A percentile compares a stretch with the other conserved stretches of the same genome.
These are phyloP conservation scores for Chrysosporium keratinophilum DNA, from an alignment of 2,329 filamentous ascomycete genomes.

Conservation along the genomic window DNA sequence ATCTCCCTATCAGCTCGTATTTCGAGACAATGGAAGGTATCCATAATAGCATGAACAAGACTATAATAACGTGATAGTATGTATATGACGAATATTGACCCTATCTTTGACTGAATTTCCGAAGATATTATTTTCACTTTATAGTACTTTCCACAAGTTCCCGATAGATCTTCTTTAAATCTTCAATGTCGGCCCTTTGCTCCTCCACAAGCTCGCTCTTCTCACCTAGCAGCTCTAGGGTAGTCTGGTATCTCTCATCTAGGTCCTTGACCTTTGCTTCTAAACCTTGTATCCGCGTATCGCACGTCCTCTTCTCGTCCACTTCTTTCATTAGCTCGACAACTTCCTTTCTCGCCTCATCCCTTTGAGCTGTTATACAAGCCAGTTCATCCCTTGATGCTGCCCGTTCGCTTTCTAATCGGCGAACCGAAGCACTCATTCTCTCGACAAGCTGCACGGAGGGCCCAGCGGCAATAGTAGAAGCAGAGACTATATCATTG, in stretches of 20 bases:
- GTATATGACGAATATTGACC: background rate
- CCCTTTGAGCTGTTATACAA: conserved; percentile 70
- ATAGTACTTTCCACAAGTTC: conserved; percentile 81
- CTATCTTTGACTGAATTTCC: background rate
- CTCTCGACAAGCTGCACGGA: conserved; percentile 91
- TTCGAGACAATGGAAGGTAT: too few relatives aligned
- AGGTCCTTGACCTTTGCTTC: conserved; percentile 59
- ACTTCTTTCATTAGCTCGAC: conserved; percentile 78
- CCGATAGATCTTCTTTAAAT: conserved; percentile 93
- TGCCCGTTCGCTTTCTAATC: conserved; percentile 84
- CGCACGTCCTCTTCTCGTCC: conserved; percentile 56
- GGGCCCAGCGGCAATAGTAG: conserved; percentile 79
- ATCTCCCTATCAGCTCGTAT: background rate
- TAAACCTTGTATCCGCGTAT: conserved; percentile 51
- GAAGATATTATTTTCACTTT: conserved; percentile 39
- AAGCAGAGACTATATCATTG: conserved; percentile 78
- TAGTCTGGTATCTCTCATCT: conserved; percentile 74
- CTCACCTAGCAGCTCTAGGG: conserved; percentile 88
- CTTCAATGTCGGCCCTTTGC: conserved; percentile 73
- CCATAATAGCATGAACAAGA: background rate
- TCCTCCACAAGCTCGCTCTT: conserved; percentile 94
- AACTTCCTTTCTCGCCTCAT: conserved; percentile 87
- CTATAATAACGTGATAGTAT: background rate
- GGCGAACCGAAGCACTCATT: conserved; percentile 85
- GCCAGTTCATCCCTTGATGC: conserved; percentile 76